Base-by-base conservation (phyloP, 345 rosid genomes). In the Lepidium sativum region DNA sequence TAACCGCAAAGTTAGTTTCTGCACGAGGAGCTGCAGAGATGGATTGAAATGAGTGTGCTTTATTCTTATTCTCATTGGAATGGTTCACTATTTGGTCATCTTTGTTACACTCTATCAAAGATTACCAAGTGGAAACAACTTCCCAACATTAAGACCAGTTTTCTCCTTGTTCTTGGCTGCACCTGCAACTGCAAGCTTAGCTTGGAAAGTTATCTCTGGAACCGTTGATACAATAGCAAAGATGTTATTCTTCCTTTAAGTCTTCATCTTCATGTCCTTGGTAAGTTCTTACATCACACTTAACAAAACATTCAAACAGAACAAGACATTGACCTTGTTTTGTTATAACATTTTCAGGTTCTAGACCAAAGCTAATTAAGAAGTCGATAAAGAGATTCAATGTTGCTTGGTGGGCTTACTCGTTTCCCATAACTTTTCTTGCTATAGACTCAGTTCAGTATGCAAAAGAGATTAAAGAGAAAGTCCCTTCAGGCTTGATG, bases 61-160 rank as follows among this genome's bases (percentile, higher is more conserved):
- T 85, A 4, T 83, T 76, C 72, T 64, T 83, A 76, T 85, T 85
- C 71, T 81, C 95, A 0, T 87, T 0, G 90, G 95, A 11, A 72
- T 85, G 75, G 78, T 79, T 56, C 92, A 87, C 40, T 90, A 78
- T 63, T 41, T 87, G 17, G 88, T 85, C 6, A 85, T 85, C 29
- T 85, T 90, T 65, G 83, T 90, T 18, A 85, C 88, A 0, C 90
- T 87, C 37, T 90, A 81, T 56, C 95, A 87, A 70, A 79, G 81
- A 38, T 41, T 87, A 45, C 74, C 85, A 3, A 78, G 87, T 0
- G 68, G 77, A 9, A 75, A 67, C 60, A 54, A 47, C 1, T 76
- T 82, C 50, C 90, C 88, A 2, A 61, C 54, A 42, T 63, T 84
- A 12, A 54, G 87, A 15, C 90, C 95, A 1, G 67, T 78, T 8